Percentiles rank a stretch among this genome's conserved stretches.
Evolutionary conservation across 163 green algal species (phyloP).

Genomic region (Chloromonas sp.): DNA sequence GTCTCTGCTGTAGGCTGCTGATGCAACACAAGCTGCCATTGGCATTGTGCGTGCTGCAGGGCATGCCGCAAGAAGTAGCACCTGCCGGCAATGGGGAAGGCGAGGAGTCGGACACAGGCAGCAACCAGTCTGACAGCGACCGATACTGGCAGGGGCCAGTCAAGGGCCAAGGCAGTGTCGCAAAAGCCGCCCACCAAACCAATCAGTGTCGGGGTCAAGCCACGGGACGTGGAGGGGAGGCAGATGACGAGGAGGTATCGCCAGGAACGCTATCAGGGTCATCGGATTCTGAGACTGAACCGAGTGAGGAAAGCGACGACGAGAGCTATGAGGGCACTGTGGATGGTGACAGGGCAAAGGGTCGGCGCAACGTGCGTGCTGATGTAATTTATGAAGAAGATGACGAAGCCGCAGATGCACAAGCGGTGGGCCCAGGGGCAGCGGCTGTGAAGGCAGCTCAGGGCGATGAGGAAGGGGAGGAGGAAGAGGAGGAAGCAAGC

Average conservation of each 20-base stretch:
- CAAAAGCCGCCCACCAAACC: no score
- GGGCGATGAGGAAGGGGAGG: constrained; percentile 4
- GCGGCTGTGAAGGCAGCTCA: not conserved
- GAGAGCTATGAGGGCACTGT: no score
- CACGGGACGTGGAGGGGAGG: no score
- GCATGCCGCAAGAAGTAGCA: not conserved
- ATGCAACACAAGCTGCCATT: no score
- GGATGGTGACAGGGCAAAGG: not conserved
- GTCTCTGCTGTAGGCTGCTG: no score
- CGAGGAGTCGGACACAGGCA: not conserved
- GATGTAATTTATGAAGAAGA: not conserved
- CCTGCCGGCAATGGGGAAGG: not conserved
- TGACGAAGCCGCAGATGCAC: not conserved
- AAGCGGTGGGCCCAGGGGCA: not conserved
- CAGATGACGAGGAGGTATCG: no score
- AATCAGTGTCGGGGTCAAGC: no score
- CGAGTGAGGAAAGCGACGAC: no score
- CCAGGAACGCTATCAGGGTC: no score
- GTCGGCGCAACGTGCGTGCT: not conserved
- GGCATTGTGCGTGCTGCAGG: no score
- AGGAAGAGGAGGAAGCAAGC: not conserved
- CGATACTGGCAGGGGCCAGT: not conserved
- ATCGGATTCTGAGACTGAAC: no score
- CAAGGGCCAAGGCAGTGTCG: no score
- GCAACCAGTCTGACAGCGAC: not conserved